Base-by-base conservation (phyloP, 352 stramenopile species). In the Phytopythium kandeliae region DNA sequence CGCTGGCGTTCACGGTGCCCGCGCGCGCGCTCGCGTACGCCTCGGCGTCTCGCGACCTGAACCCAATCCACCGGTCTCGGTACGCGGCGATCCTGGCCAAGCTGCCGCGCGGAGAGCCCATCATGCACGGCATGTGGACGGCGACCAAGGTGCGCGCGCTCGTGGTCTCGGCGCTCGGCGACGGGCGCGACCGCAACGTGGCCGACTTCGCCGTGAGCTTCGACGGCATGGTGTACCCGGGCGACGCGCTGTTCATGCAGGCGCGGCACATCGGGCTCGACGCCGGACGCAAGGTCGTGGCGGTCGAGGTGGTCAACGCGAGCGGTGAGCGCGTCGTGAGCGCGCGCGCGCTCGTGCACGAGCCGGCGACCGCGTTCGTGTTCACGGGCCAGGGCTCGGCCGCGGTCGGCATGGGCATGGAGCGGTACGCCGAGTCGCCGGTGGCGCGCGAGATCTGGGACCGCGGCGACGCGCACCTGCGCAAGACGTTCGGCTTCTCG, bases 121-220 rank as follows among this genome's bases (percentile, higher is more conserved):
- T 96, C 60, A 92, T 94, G 78, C 84, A 96, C 52, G 86, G 86
- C 25, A 69, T 96, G 74, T 96, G 86, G 86, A 91, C 77, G 22
- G 82, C 80, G 3, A 87, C 72, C n/a, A 94, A 92, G 57, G 80
- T 89, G 12, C 84, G 82, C 17, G 65, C 74, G n/a, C 51, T 92
- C 44, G 60, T 87, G 13, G 70, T 82, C 12, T 55, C 75, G 37
- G 60, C 67, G 25, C 83, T 92, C 36, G 71, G 69, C 13, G 40
- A 50, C 10, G 62, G 64, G 2, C 43, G 87, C 13, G 83, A 92
- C 60, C 78, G 69, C 46, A 85, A 87, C 51, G 70, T 96, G 0
- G 60, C 75, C 22, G 63, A 74, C 13, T 95, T 89, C 59, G 66
- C 88, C 19, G 86, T 74, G 25, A 87, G 63, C 55, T 96, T 96